phyloP scores from a whole-genome alignment of 164 flowering plant genomes.

The Sedum album region DNA sequence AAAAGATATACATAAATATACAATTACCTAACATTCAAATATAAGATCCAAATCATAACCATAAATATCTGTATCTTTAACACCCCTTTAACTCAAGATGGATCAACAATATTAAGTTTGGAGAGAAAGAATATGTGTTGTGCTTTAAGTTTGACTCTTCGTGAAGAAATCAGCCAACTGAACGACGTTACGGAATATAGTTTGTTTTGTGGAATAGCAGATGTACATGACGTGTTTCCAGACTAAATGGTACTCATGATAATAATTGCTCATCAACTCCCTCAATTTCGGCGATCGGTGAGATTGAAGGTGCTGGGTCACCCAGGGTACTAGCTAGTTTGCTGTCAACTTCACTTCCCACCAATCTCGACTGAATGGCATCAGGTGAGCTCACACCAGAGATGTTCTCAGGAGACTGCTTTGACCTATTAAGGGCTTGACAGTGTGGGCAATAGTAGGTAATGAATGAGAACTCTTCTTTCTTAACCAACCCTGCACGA shows the following conservation, averaged over 20 bases:
- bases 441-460: slow-evolving; percentile 90
- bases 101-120: too few relatives aligned
- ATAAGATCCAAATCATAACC: too few relatives aligned
- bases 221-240: background rate
- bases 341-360: slow-evolving; percentile 12
- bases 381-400: slow-evolving; percentile 23
- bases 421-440: slow-evolving; percentile 58
- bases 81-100: too few relatives aligned
- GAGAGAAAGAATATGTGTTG: too few relatives aligned
- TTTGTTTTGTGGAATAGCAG: background rate
- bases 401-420: slow-evolving; percentile 27
- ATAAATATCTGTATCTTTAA: too few relatives aligned
- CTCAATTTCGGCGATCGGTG: background rate
- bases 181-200: too few relatives aligned
- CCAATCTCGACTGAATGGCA: slow-evolving; percentile 12
- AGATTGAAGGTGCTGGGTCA: slow-evolving; percentile 2
- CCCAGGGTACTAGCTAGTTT: slow-evolving; percentile 5
- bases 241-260: background rate
- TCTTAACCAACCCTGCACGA: slow-evolving; percentile 75
- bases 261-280: background rate
- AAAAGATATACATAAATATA: too few relatives aligned
- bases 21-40: too few relatives aligned
- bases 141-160: too few relatives aligned
- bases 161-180: too few relatives aligned
- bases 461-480: slow-evolving; percentile 73